Conservation (phyloP, 1,139 yeast species). For the Blastobotrys persicus region DNA sequence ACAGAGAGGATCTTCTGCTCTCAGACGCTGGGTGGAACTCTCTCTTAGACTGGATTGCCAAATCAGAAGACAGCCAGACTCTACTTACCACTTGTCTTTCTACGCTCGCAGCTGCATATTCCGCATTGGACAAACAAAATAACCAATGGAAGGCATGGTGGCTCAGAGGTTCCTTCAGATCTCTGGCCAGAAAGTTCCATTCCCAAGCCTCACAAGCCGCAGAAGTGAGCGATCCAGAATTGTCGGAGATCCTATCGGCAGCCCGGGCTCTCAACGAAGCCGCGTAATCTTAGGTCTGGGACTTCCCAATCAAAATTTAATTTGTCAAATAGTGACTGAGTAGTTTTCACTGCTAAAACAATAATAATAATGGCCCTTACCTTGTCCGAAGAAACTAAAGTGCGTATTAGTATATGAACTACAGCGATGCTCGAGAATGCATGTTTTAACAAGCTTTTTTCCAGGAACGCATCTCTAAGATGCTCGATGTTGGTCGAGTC, state of each 20-base stretch:
- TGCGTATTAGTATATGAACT: constrained; percentile 27
- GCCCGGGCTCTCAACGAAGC: constrained; percentile 5
- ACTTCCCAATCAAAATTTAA: constrained; percentile 1
- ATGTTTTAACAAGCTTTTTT: constrained; percentile 6
- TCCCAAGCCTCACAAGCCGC: not conserved
- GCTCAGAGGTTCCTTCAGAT: constrained; percentile 10
- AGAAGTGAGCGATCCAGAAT: not conserved
- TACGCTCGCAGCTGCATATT: not conserved
- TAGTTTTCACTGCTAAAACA: not conserved
- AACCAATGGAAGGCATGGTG: constrained; percentile 18
- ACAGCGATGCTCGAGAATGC: not conserved
- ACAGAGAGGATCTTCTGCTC: constrained; percentile 11
- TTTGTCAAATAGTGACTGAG: not conserved
- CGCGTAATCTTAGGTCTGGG: not conserved
- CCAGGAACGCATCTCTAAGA: constrained; percentile 80
- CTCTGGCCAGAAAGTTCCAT: constrained; percentile 4
- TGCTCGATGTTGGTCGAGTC: constrained; percentile 80
- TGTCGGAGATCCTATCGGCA: constrained; percentile 1
- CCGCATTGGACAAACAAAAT: not conserved
- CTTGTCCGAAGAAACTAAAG: constrained; percentile 48
- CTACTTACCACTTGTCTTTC: not conserved
- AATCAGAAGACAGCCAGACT: constrained; percentile 1
- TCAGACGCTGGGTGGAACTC: constrained; percentile 14
- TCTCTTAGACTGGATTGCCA: constrained; percentile 10
- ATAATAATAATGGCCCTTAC: constrained; percentile 39